Evolutionary conservation across 768 basidiomycete genomes (phyloP).

Genomic region (Favolaschia claudopus): DNA sequence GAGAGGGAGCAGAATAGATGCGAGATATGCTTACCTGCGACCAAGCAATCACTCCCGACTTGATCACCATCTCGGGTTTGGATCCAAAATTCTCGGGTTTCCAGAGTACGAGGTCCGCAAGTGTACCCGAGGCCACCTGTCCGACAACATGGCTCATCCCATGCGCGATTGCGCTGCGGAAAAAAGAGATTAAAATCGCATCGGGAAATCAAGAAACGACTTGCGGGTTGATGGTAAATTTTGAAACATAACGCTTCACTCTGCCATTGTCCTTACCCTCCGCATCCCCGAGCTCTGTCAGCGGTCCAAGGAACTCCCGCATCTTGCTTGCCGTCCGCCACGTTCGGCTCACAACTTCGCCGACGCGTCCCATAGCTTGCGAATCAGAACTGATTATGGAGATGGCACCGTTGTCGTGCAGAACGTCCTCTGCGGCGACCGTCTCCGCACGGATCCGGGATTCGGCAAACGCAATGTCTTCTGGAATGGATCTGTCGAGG

Average conservation of each 20-base stretch:
- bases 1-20: not conserved
- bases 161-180: conserved; percentile 85
- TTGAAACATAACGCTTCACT: conserved; percentile 94
- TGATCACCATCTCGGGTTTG: conserved; percentile 93
- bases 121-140: conserved; percentile 77
- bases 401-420: conserved; percentile 93
- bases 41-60: conserved; percentile 93
- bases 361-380: conserved; percentile 98
- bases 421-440: conserved; percentile 95
- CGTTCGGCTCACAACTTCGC: conserved; percentile 90
- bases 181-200: not conserved
- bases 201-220: conserved; percentile 38
- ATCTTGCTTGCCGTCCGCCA: conserved; percentile 99
- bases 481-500: conserved; percentile 87
- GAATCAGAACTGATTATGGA: conserved; percentile 97
- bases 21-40: conserved; percentile 67
- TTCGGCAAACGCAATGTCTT: conserved; percentile 95
- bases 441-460: conserved; percentile 97
- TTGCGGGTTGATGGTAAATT: conserved; percentile 98
- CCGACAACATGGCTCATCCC: conserved; percentile 91
- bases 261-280: conserved; percentile 82
- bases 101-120: conserved; percentile 97
- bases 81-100: conserved; percentile 92
- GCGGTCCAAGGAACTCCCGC: conserved; percentile 78
- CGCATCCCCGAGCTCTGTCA: conserved; percentile 72